These are phyloP conservation scores for Septoria linicola DNA, from an alignment of 2,329 filamentous ascomycete species.

Conservation along the genomic window DNA sequence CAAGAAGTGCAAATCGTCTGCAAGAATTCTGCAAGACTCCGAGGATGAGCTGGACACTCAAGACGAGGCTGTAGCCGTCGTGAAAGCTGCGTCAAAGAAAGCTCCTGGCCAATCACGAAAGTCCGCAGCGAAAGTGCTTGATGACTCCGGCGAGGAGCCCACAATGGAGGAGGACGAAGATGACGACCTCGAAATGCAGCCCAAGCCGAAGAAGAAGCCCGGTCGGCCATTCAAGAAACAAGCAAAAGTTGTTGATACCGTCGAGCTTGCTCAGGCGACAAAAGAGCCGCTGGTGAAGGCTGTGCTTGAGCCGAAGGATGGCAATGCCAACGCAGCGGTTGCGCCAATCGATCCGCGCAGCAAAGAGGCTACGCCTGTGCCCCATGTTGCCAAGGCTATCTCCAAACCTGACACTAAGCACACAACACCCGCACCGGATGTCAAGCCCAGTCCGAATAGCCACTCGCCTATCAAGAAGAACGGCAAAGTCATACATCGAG, in stretches of 20 bases:
- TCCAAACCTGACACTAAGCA: neutral
- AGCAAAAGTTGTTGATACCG: neutral
- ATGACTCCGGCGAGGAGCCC: slow-evolving; percentile 21
- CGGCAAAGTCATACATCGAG: slow-evolving; percentile 44
- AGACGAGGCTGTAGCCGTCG: neutral
- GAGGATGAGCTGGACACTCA: slow-evolving; percentile 12
- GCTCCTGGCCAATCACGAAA: slow-evolving; percentile 4
- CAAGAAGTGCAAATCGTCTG: neutral
- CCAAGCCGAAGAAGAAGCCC: slow-evolving; percentile 46
- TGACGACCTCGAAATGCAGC: slow-evolving; percentile 16
- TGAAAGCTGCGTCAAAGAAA: slow-evolving; percentile 3
- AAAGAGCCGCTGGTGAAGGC: neutral
- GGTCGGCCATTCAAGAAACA: slow-evolving; percentile 36
- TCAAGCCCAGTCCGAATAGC: slow-evolving; percentile 14
- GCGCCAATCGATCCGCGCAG: neutral
- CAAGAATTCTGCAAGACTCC: slow-evolving; percentile 2
- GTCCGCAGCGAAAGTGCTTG: slow-evolving; percentile 4
- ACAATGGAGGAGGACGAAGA: slow-evolving; percentile 12
- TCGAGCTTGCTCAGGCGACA: neutral
- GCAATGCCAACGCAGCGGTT: slow-evolving; percentile 11
- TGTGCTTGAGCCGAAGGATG: slow-evolving; percentile 8
- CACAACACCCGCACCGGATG: slow-evolving; percentile 6
- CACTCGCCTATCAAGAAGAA: slow-evolving; percentile 27
- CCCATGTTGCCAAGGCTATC: slow-evolving; percentile 5
- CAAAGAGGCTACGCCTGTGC: slow-evolving; percentile 9